Base-by-base conservation (phyloP, 352 stramenopile genomes). In the Globisporangium sylvaticum region DNA sequence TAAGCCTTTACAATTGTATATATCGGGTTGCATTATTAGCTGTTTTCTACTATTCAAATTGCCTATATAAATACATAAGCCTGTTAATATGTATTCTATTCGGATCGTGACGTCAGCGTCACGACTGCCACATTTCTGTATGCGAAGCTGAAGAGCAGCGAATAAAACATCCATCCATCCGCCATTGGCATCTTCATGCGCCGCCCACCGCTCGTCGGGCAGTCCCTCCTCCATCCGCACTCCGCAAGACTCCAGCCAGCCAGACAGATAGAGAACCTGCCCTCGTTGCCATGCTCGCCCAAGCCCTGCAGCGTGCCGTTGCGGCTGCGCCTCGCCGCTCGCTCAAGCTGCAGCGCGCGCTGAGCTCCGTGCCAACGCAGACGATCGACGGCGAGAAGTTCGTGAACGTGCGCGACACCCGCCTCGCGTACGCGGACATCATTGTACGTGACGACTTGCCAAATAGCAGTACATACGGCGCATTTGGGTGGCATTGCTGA, bases 341-440 rank as follows among this genome's bases (percentile, higher is more conserved):
- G 53, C 12, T 42, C 12, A n/a, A 18, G 8, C 54, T 34, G 42
- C 42, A 50, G 42, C 34, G 39, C 55, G 27, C 56, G 52, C 62
- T 72, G 24, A 78, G 72, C 44, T 68, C 75, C n/a, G 70, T 79
- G 31, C 69, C 57, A 27, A 73, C 75, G 56, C 62, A 74, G 27
- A 71, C 63, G 4, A 61, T 74, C 58, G 75, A 68, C 59, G 72
- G 74, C 50, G 39, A 79, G 59, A 68, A 65, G 46, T 71, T 74
- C 59, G 70, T 86, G 59, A 84, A 83, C 34, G 71, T 79, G 29
- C 76, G 76, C 27, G 78, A 87, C 66, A 88, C 78, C 5, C 80
- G 79, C 14, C 44, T 86, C 31, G 78, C 77, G 24, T 88, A 81
- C 64, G 80, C 80, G 50, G 80, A 88, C 68, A 88, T 88, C 58